Evolutionary conservation across 2,329 filamentous ascomycete genomes (phyloP).

Genomic region (Phyllachora maydis): DNA sequence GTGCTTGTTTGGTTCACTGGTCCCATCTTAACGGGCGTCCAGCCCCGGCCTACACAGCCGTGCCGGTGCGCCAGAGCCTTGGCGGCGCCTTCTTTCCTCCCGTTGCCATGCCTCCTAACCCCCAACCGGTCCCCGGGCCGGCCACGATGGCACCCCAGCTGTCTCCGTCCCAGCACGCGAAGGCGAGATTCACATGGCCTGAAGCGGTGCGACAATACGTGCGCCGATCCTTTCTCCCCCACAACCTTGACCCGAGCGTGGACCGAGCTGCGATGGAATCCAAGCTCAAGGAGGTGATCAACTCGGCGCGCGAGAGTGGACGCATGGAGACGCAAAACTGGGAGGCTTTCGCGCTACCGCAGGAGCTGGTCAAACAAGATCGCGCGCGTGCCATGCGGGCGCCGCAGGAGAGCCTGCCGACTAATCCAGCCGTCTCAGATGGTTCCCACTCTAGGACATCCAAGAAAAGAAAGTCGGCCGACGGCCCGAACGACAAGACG

Average conservation of each 20-base stretch:
- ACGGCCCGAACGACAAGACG: constrained; percentile 29
- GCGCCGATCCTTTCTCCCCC: constrained; percentile 64
- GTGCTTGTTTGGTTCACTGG: too few relatives aligned
- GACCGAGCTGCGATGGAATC: constrained; percentile 52
- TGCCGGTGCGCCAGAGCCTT: constrained; percentile 40
- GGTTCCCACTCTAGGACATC: too few relatives aligned
- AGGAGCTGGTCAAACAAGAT: constrained; percentile 60
- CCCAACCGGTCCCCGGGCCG: too few relatives aligned
- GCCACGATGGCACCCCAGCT: too few relatives aligned
- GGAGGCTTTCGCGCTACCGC: constrained; percentile 65
- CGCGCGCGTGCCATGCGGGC: too few relatives aligned
- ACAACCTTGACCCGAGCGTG: constrained; percentile 44
- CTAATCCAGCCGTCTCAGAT: too few relatives aligned
- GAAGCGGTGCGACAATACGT: constrained; percentile 73
- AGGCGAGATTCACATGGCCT: constrained; percentile 59
- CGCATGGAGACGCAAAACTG: constrained; percentile 61
- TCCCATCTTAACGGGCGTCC: too few relatives aligned
- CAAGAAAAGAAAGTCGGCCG: constrained; percentile 71
- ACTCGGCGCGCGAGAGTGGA: constrained; percentile 53
- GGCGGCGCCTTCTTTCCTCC: constrained; percentile 12
- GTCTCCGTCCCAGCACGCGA: too few relatives aligned
- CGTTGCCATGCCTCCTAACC: too few relatives aligned
- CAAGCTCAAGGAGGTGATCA: constrained; percentile 74
- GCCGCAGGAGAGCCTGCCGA: too few relatives aligned
- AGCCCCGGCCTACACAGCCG: constrained; percentile 37